phyloP scores from a whole-genome alignment of 306 rosid species.

The Ziziphus jujuba region DNA sequence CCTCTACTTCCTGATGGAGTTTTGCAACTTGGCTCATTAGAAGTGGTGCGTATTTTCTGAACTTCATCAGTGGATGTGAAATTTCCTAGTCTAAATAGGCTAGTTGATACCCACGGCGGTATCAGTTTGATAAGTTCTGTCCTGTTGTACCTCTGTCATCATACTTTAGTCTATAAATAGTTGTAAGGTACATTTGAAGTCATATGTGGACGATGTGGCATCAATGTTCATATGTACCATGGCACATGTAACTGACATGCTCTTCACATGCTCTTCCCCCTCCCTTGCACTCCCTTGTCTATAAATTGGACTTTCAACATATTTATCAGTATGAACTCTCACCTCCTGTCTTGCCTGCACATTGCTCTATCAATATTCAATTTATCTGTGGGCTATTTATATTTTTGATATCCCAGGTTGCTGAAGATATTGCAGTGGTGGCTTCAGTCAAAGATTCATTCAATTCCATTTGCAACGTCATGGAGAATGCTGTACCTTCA shows the following conservation, averaged over 20 bases:
- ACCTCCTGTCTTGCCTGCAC: too few species aligned
- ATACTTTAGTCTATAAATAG: not conserved
- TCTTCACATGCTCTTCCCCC: conserved; percentile 8
- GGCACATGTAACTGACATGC: not conserved
- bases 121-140: not conserved
- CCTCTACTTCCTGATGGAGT: conserved; percentile 90
- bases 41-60: conserved; percentile 50
- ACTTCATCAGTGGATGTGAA: conserved; percentile 3
- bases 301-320: not conserved
- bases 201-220: not conserved
- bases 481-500: conserved; percentile 28
- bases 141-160: not conserved
- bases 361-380: not conserved
- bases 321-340: not conserved
- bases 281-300: not conserved
- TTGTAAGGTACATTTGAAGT: not conserved
- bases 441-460: conserved; percentile 56
- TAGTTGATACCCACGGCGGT: not conserved
- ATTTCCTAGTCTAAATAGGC: conserved; percentile 3
- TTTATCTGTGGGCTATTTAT: conserved; percentile 31
- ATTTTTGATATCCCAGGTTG: conserved; percentile 57
- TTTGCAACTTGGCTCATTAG: conserved; percentile 81
- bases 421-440: conserved; percentile 63
- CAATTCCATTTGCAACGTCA: conserved; percentile 31
- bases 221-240: not conserved